Conservation (phyloP, 2,329 filamentous ascomycete genomes). For the Botrytis medusae region DNA sequence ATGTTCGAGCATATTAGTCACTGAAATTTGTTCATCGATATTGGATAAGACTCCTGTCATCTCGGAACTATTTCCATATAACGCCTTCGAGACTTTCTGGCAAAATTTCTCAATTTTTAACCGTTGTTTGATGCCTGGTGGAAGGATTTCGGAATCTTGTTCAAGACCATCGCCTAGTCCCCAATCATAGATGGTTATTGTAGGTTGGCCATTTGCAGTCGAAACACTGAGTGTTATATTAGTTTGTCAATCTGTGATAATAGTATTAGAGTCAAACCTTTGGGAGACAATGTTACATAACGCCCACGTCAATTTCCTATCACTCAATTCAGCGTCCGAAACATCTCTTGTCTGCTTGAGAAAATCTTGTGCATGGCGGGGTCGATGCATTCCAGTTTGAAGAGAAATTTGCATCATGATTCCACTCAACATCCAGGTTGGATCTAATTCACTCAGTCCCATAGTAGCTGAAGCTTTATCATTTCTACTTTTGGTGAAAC, state of each 20-base stretch:
- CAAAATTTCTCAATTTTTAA: constrained; percentile 57
- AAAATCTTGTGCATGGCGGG: constrained; percentile 28
- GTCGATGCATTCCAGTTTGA: constrained; percentile 36
- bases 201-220: constrained; percentile 67
- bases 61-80: constrained; percentile 56
- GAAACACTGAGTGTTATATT: constrained; percentile 49
- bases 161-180: constrained; percentile 50
- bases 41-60: constrained; percentile 43
- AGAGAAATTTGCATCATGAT: constrained; percentile 37
- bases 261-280: constrained; percentile 43
- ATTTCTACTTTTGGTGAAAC: constrained; percentile 24
- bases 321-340: constrained; percentile 38
- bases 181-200: constrained; percentile 60
- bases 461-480: constrained; percentile 21
- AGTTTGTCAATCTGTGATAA: neutral
- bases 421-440: constrained; percentile 35
- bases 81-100: constrained; percentile 54
- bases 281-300: constrained; percentile 68
- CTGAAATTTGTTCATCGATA: constrained; percentile 42
- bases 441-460: constrained; percentile 26
- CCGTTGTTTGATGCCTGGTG: constrained; percentile 51
- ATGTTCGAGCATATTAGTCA: constrained; percentile 45
- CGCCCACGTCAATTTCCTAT: constrained; percentile 66
- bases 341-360: constrained; percentile 32
- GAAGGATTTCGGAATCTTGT: constrained; percentile 47